Conservation (phyloP, 1,139 yeast species). For the Candida tetrigidarum region DNA sequence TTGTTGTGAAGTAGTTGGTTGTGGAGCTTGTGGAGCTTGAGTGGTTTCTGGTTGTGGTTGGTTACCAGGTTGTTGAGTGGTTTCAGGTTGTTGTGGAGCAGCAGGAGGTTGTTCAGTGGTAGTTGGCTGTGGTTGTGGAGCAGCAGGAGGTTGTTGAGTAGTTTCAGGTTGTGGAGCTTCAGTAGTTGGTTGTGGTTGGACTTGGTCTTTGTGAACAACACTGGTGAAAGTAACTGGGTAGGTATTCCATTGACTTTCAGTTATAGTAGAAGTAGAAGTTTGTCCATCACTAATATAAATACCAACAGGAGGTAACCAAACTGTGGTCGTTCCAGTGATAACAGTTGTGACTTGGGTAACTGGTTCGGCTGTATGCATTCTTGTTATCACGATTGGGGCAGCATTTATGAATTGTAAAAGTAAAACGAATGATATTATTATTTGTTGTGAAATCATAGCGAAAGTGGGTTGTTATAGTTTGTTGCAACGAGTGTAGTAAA, state of each 20-base stretch:
- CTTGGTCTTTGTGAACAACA: conserved; percentile 15
- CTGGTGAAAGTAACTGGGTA: conserved; percentile 25
- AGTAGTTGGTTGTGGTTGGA: conserved; percentile 16
- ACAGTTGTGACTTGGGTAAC: conserved; percentile 57
- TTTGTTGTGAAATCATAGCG: conserved; percentile 5
- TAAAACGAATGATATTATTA: conserved; percentile 6
- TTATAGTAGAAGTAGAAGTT: conserved; percentile 61
- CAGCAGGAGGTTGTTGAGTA: conserved; percentile 28
- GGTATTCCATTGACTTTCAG: conserved; percentile 35
- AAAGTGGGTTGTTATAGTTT: conserved; percentile 4
- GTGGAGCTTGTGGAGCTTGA: conserved; percentile 10
- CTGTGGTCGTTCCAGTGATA: conserved; percentile 63
- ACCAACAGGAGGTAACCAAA: conserved; percentile 71
- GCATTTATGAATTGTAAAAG: conserved; percentile 30
- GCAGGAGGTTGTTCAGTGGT: conserved; percentile 15
- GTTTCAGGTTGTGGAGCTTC: conserved; percentile 17
- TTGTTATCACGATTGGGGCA: conserved; percentile 52
- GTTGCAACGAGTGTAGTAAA: background rate
- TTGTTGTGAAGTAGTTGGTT: conserved; percentile 12
- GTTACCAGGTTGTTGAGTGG: conserved; percentile 11
- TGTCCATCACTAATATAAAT: conserved; percentile 63
- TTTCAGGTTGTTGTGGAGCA: conserved; percentile 10
- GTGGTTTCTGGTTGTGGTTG: conserved; percentile 11
- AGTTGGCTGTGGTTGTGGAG: conserved; percentile 14
- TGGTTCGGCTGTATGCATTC: conserved; percentile 64